Base-by-base conservation (phyloP, 345 rosid genomes). In the Ailanthus altissimus region DNA sequence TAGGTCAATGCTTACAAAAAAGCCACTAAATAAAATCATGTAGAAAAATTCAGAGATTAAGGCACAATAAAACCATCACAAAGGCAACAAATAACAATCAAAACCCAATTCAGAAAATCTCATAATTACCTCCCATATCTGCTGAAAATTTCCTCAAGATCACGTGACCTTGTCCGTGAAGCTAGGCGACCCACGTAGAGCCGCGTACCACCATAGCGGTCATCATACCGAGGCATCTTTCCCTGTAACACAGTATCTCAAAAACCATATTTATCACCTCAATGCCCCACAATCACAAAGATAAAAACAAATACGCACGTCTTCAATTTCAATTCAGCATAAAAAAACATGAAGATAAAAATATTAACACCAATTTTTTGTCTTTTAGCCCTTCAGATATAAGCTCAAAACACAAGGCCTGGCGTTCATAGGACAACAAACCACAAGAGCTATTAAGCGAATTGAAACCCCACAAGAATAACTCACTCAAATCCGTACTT, bases 131-230 rank as follows among this genome's bases (percentile, higher is more conserved):
- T 90, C 73, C 97, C 97, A 77, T 90, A 92, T 90, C 90, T 87
- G 85, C 89, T 81, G 66, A 92, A 92, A 13, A 90, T 66, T 67
- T 92, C 88, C 79, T 92, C 97, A 43, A 92, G 88, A 60, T 92
- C 97, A 6, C 91, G 90, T 0, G 97, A 83, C 66, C 94, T 82
- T 14, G 93, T 89, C 56, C 94, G 83, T 4, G 94, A 82, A 5
- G 90, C 83, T 74, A 92, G 75, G 79, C 87, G 94, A 20, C 94
- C 97, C 25, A 92, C 94, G 77, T 92, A 92, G 61, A 92, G 97
- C 7, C 94, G 92, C 2, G 94, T 86, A 50, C 83, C 88, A 67
- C 88, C 82, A 67, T 85, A 85, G 23, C 94, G 90, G 61, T 92
- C 97, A 79, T 90, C 94, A 81, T 89, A 79, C 5, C 94, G 90